A percentile compares a stretch with the other conserved stretches of the same genome.
phyloP scores from a whole-genome alignment of 2,329 filamentous ascomycete genomes.

The Penicillium thymicola region DNA sequence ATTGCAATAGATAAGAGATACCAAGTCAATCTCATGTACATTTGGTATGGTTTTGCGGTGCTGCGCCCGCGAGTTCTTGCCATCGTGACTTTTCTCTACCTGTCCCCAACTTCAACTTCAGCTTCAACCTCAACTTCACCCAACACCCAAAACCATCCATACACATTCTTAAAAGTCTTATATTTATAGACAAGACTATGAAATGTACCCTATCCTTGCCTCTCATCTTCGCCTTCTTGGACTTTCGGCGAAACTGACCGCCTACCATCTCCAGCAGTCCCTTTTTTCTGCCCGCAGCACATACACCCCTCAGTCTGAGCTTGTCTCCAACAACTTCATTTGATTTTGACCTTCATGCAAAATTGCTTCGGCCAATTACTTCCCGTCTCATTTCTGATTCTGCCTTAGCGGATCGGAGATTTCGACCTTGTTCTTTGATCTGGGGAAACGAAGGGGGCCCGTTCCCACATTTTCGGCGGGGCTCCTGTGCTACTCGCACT shows the following conservation, averaged over 20 bases:
- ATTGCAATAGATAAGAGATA: neutral
- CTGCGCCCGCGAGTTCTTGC: neutral
- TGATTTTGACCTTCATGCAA: neutral
- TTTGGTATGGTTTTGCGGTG: neutral
- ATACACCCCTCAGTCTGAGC: slow-evolving; percentile 9
- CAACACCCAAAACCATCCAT: neutral
- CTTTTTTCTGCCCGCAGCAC: slow-evolving; percentile 9
- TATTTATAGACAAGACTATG: neutral
- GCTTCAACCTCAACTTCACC: neutral
- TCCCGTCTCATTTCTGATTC: neutral
- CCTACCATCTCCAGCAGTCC: neutral
- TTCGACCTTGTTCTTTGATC: slow-evolving; percentile 8
- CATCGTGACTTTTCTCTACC: neutral
- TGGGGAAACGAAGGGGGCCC: slow-evolving; percentile 21
- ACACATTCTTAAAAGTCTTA: neutral
- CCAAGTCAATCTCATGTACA: neutral
- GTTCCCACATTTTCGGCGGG: slow-evolving; percentile 29
- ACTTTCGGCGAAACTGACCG: neutral
- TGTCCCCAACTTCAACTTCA: neutral
- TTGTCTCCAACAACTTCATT: neutral
- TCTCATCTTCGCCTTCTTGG: neutral
- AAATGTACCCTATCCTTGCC: neutral
- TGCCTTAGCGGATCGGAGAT: slow-evolving; percentile 3
- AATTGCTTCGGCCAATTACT: slow-evolving; percentile 1
- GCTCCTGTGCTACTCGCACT: slow-evolving; percentile 26